Conservation (phyloP, 2,329 filamentous ascomycete genomes). For the Rhinocladiella similis region DNA sequence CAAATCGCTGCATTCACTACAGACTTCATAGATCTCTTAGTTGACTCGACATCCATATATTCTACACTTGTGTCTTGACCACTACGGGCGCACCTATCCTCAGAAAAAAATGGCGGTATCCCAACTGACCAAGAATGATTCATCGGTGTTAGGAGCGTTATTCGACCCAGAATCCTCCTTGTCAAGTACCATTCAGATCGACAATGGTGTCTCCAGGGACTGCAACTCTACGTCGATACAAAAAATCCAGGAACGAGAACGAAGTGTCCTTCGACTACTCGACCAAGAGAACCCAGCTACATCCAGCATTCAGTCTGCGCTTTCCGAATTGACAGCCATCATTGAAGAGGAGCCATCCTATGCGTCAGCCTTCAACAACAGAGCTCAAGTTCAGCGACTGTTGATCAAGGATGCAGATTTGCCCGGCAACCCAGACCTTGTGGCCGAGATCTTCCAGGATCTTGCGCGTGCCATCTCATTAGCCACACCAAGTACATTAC, state of each 20-base stretch:
- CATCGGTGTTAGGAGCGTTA: slow-evolving; percentile 47
- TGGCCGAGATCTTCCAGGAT: slow-evolving; percentile 35
- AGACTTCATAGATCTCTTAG: too few relatives aligned
- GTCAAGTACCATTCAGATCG: slow-evolving; percentile 31
- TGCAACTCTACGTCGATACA: slow-evolving; percentile 42
- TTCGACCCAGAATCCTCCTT: slow-evolving; percentile 45
- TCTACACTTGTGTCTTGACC: too few relatives aligned
- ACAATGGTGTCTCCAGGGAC: slow-evolving; percentile 41
- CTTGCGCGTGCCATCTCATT: slow-evolving; percentile 47
- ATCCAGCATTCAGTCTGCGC: slow-evolving; percentile 34
- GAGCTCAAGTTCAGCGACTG: slow-evolving; percentile 52
- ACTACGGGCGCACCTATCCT: too few relatives aligned
- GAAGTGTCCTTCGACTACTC: slow-evolving; percentile 42
- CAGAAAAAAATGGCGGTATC: background rate
- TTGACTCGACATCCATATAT: too few relatives aligned
- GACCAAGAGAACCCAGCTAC: slow-evolving; percentile 25
- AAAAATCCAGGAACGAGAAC: slow-evolving; percentile 41
- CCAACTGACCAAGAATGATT: slow-evolving; percentile 43
- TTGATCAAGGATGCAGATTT: slow-evolving; percentile 33
- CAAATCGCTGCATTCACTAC: too few relatives aligned
- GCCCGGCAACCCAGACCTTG: slow-evolving; percentile 13
- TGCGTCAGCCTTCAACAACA: slow-evolving; percentile 56
- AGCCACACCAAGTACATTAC: slow-evolving; percentile 41
- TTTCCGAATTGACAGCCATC: slow-evolving; percentile 43
- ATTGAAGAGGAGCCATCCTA: slow-evolving; percentile 49